phyloP scores from a whole-genome alignment of 2,329 filamentous ascomycete species.

The Microsporum canis region DNA sequence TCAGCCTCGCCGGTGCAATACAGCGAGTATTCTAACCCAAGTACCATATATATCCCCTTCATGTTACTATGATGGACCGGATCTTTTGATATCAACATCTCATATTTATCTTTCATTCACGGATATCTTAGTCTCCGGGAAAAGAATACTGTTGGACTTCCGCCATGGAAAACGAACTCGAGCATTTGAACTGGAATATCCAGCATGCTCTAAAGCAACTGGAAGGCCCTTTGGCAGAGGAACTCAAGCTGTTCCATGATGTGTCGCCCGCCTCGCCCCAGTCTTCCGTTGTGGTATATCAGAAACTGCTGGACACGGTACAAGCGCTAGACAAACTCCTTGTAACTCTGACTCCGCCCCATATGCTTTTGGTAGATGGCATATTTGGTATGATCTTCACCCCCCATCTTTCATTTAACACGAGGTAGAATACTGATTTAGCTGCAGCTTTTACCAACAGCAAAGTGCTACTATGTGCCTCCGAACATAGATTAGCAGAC shows the following conservation, averaged over 20 bases:
- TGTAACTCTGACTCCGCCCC: neutral
- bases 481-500: neutral
- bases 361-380: neutral
- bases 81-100: neutral
- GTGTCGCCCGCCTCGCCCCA: neutral
- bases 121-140: too few relatives aligned
- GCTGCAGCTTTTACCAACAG: neutral
- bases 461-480: neutral
- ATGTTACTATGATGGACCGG: neutral
- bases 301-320: neutral
- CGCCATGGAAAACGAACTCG: neutral
- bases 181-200: neutral
- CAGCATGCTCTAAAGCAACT: neutral
- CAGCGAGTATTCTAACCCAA: neutral
- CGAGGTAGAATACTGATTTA: neutral
- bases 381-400: neutral
- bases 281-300: neutral
- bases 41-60: neutral
- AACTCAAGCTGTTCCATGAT: neutral
- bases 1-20: neutral
- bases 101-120: neutral
- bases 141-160: neutral
- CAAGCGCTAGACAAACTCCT: neutral
- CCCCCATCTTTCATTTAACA: neutral
- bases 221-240: neutral